Evolutionary conservation across 345 rosid species (phyloP).

Genomic region (Salix exigua): DNA sequence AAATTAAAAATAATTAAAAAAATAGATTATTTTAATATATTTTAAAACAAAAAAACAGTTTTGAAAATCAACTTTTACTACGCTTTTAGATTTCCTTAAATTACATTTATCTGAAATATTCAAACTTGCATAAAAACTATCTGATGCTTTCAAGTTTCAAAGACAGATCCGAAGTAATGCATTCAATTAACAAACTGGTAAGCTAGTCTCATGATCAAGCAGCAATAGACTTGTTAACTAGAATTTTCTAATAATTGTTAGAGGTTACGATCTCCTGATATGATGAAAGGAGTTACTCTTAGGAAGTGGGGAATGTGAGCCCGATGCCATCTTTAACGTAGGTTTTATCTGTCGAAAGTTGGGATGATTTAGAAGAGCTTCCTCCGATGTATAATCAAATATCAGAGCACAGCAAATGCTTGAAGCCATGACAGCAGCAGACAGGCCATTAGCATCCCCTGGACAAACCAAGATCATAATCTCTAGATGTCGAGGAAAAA

Average conservation of each 20-base stretch:
- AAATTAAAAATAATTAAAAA: too few species aligned
- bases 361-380: conserved; percentile 53
- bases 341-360: conserved; percentile 48
- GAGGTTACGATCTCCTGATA: not conserved
- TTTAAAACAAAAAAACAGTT: too few species aligned
- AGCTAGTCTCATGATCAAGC: not conserved
- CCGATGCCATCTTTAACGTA: not conserved
- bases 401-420: conserved; percentile 60
- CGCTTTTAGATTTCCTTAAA: too few species aligned
- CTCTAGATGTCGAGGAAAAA: not conserved
- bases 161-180: conserved; percentile 44
- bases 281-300: not conserved
- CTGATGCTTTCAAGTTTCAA: not conserved
- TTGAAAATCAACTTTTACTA: too few species aligned
- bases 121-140: too few species aligned
- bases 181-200: not conserved
- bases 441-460: conserved; percentile 49
- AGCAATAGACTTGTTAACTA: too few species aligned
- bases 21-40: too few species aligned
- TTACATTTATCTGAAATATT: not conserved
- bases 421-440: conserved; percentile 65
- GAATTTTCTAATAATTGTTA: too few species aligned
- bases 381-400: conserved; percentile 69
- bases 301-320: not conserved
- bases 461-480: conserved; percentile 10